Base-by-base conservation (phyloP, 208 protist genomes). In the Jaenimonas drosophilae region DNA sequence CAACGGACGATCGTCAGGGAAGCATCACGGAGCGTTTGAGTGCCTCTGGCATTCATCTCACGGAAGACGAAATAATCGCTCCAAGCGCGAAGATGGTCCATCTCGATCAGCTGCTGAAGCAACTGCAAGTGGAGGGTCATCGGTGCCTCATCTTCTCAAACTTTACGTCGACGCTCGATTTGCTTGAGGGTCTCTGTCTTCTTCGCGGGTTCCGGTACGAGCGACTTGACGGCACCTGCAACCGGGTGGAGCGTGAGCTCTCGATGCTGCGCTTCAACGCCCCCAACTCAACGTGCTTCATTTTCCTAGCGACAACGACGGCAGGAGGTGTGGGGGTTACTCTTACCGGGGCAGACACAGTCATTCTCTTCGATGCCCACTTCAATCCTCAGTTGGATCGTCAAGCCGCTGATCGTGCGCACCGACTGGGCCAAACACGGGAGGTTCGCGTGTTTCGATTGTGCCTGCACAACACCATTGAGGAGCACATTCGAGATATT, bases 281-380 rank as follows among this genome's bases (percentile, higher is more conserved):
- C 48, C 67, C 71, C 4, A 46, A 36, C n/a, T 89, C 76, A 7
- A 59, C 63, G 4, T 80, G 79, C 38, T 99, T 99, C 69, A 30
- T 97, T 1, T 99, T 99, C 56, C 66, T 99, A 6, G 64, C 99
- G 16, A 95, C 84, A 16, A 99, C 97, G 7, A 88, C 94, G 12
- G 94, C 98, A 4, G 98, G 98, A 43, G 98, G 98, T 21, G 83
- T 99, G 3, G 98, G 98, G 37, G 95, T 99, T 45, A 99, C 98
- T 27, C 74, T 99, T 3, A 96, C 94, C 0, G 97, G 86, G 2
- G 77, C 94, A 4, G 91, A 96, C 67, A 96, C 88, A 19, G 96
- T 98, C 17, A 93, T 98, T 45, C 79, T 98, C 29, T 98, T 91
- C 69, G 96, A 98, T 57, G 63, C 72, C 1, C 95, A 99, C 62